A percentile compares a stretch with the other conserved stretches of the same genome.
phyloP scores from a whole-genome alignment of 1,284 basidiomycete genomes.

The Leccinum solheimii region DNA sequence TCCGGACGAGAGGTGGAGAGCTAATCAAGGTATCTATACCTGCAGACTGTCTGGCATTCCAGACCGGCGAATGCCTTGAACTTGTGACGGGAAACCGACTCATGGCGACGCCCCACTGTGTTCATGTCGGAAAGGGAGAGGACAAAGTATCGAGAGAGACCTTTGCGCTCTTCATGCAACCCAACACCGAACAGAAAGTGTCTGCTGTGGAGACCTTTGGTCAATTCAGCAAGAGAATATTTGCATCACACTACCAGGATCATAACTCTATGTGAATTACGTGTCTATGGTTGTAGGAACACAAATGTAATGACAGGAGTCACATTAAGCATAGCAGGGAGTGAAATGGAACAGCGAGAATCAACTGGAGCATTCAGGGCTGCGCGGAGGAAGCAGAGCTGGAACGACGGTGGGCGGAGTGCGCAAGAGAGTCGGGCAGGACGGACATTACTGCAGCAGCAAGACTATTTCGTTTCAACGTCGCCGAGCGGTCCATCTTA shows the following conservation, averaged over 20 bases:
- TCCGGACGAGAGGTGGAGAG: slow-evolving; percentile 76
- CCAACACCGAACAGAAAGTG: slow-evolving; percentile 76
- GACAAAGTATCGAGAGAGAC: slow-evolving; percentile 76
- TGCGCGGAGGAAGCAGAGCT: slow-evolving; percentile 27
- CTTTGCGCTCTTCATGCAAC: slow-evolving; percentile 91
- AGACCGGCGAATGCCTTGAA: slow-evolving; percentile 91
- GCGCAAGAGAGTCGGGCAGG: slow-evolving; percentile 52
- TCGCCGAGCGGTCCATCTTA: slow-evolving; percentile 36
- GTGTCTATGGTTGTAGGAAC: slow-evolving; percentile 11
- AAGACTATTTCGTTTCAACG: slow-evolving; percentile 59
- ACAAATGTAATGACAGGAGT: slow-evolving; percentile 13
- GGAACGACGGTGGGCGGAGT: slow-evolving; percentile 45
- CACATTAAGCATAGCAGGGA: slow-evolving; percentile 1
- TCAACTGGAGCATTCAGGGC: slow-evolving; percentile 11
- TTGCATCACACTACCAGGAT: slow-evolving; percentile 73
- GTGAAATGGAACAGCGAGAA: neutral
- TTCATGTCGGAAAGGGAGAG: slow-evolving; percentile 61
- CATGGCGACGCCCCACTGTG: slow-evolving; percentile 89
- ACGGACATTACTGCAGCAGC: slow-evolving; percentile 61
- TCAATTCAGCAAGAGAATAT: slow-evolving; percentile 81
- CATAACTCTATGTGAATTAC: slow-evolving; percentile 23
- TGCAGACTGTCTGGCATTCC: slow-evolving; percentile 79
- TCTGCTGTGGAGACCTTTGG: slow-evolving; percentile 78
- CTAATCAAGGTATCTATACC: slow-evolving; percentile 85
- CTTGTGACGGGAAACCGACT: slow-evolving; percentile 77